phyloP scores from a whole-genome alignment of 257 asterid genomes.

The Verbascum thapsus region DNA sequence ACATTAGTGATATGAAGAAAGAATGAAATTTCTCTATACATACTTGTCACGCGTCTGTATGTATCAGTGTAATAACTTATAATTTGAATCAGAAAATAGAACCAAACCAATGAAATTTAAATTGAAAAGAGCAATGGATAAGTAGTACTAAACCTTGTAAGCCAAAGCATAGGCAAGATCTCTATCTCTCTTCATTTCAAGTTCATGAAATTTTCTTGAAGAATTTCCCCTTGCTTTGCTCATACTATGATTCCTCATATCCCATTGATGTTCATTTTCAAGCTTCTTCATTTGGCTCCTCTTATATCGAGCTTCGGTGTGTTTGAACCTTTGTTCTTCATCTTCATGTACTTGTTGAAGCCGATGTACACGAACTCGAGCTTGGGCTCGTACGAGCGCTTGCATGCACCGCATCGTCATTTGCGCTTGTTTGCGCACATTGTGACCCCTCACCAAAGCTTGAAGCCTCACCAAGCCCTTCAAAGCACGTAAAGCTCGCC shows the following conservation, averaged over 20 bases:
- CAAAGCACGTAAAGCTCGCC: constrained; percentile 84
- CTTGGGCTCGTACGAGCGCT: constrained; percentile 90
- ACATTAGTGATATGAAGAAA: too few relatives aligned
- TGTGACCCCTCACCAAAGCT: constrained; percentile 89
- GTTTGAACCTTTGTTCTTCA: constrained; percentile 34
- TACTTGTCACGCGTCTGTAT: too few relatives aligned
- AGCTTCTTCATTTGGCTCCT: constrained; percentile 41
- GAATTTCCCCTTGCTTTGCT: constrained; percentile 48
- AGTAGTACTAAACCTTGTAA: constrained; percentile 51
- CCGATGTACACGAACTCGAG: constrained; percentile 76
- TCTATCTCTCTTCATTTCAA: constrained; percentile 62
- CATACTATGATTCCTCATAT: constrained; percentile 47
- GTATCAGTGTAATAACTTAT: too few relatives aligned
- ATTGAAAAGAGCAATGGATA: not conserved
- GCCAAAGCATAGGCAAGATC: constrained; percentile 78
- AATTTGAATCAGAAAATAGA: too few relatives aligned
- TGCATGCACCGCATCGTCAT: constrained; percentile 99
- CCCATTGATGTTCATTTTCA: constrained; percentile 51
- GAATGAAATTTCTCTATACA: too few relatives aligned
- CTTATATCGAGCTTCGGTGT: constrained; percentile 35
- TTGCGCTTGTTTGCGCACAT: constrained; percentile 88
- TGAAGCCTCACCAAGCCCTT: constrained; percentile 95
- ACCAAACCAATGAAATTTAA: too few relatives aligned
- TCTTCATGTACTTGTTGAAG: constrained; percentile 59
- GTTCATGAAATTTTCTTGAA: constrained; percentile 48